Conservation (phyloP, 1,284 basidiomycete genomes). For the Leucoagaricus sp. region DNA sequence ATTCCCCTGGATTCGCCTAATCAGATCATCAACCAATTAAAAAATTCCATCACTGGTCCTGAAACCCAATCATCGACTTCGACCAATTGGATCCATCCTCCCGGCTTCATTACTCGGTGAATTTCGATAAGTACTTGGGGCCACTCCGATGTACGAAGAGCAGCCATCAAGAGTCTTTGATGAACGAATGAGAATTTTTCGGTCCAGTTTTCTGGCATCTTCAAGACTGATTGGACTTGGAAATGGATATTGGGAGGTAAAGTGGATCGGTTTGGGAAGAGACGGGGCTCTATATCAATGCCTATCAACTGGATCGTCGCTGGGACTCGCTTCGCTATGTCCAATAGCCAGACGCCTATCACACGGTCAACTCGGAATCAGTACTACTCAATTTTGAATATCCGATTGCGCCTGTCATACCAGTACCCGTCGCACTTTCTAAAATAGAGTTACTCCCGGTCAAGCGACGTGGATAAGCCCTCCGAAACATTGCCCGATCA, state of each 20-base stretch:
- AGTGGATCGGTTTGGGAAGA: neutral
- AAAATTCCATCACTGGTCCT: neutral
- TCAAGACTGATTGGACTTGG: constrained; percentile 9
- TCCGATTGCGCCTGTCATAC: constrained; percentile 9
- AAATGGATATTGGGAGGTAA: constrained; percentile 13
- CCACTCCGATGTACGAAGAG: constrained; percentile 16
- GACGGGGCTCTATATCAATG: neutral
- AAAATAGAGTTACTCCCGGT: no score
- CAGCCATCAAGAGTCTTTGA: constrained; percentile 15
- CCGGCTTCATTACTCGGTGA: constrained; percentile 12
- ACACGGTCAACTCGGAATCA: no score
- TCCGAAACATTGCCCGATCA: no score
- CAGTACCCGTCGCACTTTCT: constrained; percentile 16
- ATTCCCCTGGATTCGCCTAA: neutral
- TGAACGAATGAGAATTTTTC: constrained; percentile 15
- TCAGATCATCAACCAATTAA: neutral
- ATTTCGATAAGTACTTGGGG: constrained; percentile 14
- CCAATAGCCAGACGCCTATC: neutral
- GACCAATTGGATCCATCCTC: constrained; percentile 15
- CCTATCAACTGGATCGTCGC: neutral
- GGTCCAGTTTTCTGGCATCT: no score
- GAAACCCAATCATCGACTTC: constrained; percentile 13
- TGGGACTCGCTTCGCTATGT: neutral
- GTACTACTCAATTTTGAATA: no score
- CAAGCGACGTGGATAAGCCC: no score